Base-by-base conservation (phyloP, 192 early-diverging fungal species). In the Podila clonocystis region DNA sequence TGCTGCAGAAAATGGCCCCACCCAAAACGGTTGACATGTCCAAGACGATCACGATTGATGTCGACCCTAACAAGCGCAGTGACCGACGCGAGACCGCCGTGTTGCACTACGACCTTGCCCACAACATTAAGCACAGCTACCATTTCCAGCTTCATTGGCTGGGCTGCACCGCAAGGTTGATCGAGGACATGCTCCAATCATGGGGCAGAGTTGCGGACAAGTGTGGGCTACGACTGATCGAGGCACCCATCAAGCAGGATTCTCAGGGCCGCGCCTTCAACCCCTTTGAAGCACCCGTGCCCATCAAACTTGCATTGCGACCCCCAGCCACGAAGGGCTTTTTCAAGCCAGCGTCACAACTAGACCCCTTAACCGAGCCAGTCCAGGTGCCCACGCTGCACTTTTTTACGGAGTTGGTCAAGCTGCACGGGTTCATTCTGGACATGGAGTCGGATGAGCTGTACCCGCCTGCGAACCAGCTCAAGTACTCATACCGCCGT, bases 111-210 rank as follows among this genome's bases (percentile, higher is more conserved):
- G 98, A 99, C 73, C 91, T 94, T 5, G 86, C 94, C 24, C 93
- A 98, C 82, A 97, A 97, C 68, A 88, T 95, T 22, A 87, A 89
- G 63, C 89, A 93, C 60, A 96, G 96, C 76, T 99, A 95, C 73
- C 96, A 98, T 69, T 91, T 98, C 61, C 94, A 96, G 72, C 73
- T 99, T 22, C 92, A 97, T 84, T 99, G 98, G 98, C 83, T 98
- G 20, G 95, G 94, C 50, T 99, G 97, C 82, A 97, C 95, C 3
- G 93, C 95, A 12, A 82, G 93, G 45, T 75, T 96, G 45, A 91
- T 99, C 17, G 94, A 98, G 67, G 96, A 98, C 55, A 76, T 96
- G 62, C 85, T 98, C 29, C 87, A 86, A 48, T 82, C 83, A 7
- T 99, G 98, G 98, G 71, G 68, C 29, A 75, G 94, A 9, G 86